Evolutionary conservation across 2,329 filamentous ascomycete species (phyloP), one percentile per base, ranked within the genome.

Genomic region (Endocalyx cinctus): DNA sequence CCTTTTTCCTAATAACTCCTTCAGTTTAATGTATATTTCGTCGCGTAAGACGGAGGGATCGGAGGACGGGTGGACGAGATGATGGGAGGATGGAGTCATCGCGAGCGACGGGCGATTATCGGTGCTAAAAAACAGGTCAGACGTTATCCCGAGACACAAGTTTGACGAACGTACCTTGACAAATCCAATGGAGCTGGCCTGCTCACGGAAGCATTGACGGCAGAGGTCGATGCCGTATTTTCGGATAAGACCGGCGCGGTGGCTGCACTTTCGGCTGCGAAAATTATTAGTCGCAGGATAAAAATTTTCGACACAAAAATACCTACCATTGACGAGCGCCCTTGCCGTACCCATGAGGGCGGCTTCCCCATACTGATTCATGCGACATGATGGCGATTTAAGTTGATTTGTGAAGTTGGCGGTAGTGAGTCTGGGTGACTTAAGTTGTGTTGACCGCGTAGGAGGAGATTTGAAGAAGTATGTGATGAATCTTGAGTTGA

Each of bases 321-420:
- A 74, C 85, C 67, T 88, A 96, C 89, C 89, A 96, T 66, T 73
- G 70, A 70, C 89, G 85, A 69, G 86, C 76, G 74, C 90, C 90
- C 82, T 96, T 96, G 78, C 90, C 90, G 80, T 94, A 95, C 69
- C 70, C 87, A 72, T 89, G 85, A 64, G 92, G 92, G 70, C 92
- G 89, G 64, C 88, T 95, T 83, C 94, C 95, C 89, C 90, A 98
- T 74, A 97, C 88, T 65, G 84, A 88, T 78, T 97, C 90, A 88
- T 77, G 75, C 72, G 71, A 76, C 74, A 76, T 78, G 56, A 59
- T 76, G 63, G 60, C 63, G 61, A 23, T 8, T 23, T 23, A n/a
- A n/a, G n/a, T n/a, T n/a, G n/a, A n/a, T n/a, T n/a, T n/a, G n/a
- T n/a, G n/a, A n/a, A n/a, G n/a, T n/a, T n/a, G n/a, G n/a, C n/a